Evolutionary conservation across 495 filamentous ascomycete genomes (phyloP), one percentile per base, ranked within the genome.

Genomic region (Podospora pseudoanserina): DNA sequence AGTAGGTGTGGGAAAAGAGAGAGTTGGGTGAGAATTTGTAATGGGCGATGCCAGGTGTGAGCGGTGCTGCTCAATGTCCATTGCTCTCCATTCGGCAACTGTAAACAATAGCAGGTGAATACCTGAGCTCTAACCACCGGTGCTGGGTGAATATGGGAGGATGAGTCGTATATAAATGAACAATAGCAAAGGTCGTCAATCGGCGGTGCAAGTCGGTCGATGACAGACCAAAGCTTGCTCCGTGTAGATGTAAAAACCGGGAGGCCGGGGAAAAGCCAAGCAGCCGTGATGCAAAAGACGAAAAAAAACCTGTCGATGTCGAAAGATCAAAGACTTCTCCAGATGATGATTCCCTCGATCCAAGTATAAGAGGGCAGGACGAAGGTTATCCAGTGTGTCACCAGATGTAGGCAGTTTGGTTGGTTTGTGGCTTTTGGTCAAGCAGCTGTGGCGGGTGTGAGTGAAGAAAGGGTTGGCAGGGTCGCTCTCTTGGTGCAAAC

Each of bases 191-290:
- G 18, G 15, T 11, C 34, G 61, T 44, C 13, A 23, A 49, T 32
- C 9, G 34, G 20, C 59, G 59, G 59, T 32, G 26, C 23, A 28
- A 61, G 27, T 28, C 16, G 23, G 23, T 30, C 59, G 59, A 61
- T 61, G 23, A 61, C 26, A 61, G 59, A 61, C 59, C 59, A 61
- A 28, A 61, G 59, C 59, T 61, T 28, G 30, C 15, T 39, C 32
- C 39, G 39, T 49, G 39, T 49, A 49, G 7, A 11, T 49, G 5
- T 49, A 13, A 63, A 63, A 63, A 39, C 61, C 61, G 61, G 19
- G 61, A 49, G 61, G 61, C 61, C 59, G 59, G 59, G 26, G 59
- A 0, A 20, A 20, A 27, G 19, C 23, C 56, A 27, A 58, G 23
- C n/a, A n/a, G 56, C 6, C 18, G 23, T 9, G 19, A 20, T 27